Base-by-base conservation (phyloP, 257 asterid species). In the Solanum piurae region DNA sequence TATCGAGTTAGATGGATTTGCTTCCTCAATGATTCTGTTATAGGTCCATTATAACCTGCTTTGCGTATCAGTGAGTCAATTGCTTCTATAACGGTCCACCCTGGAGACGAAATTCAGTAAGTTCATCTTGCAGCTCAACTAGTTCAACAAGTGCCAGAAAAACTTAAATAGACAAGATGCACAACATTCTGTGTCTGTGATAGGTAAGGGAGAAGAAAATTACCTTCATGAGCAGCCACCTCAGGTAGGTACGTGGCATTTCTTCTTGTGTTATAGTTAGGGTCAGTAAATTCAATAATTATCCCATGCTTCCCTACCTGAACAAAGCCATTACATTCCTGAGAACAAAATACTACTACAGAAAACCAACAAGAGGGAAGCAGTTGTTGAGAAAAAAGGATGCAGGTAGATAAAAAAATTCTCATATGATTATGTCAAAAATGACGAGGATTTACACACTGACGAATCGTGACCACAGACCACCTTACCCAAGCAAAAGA, bases 191-290 rank as follows among this genome's bases (percentile, higher is more conserved):
- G 9, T 14, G 2, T 49, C 69, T 3, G 42, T 46, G 85, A 80
- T 46, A 18, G 18, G 68, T 62, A 80, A 80, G 64, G 60, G 86
- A 42, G 55, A 20, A 38, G 86, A 31, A 80, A 84, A 71, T 87
- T 87, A 96, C 99, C 99, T 96, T 96, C 99, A 87, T 97, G 99
- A 87, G 98, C 96, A 86, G 99, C 98, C 83, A 97, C 94, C 92
- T 97, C 99, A 58, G 99, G 99, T 91, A 97, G 95, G 93, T 97
- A 97, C 36, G 99, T 97, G 88, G 98, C 99, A 74, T 94, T 96
- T 89, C 98, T 95, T 92, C 90, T 86, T 29, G 91, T 89, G 84
- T 91, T 92, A 87, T 93, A 90, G 86, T 89, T 91, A 83, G 98
- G 98, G 87, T 96, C 99, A 37, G 94, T 93, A 89, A 97, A 97